Evolutionary conservation across 2,329 filamentous ascomycete species (phyloP), one percentile per base, ranked within the genome.

Genomic region (Hymenoscyphus occultus): DNA sequence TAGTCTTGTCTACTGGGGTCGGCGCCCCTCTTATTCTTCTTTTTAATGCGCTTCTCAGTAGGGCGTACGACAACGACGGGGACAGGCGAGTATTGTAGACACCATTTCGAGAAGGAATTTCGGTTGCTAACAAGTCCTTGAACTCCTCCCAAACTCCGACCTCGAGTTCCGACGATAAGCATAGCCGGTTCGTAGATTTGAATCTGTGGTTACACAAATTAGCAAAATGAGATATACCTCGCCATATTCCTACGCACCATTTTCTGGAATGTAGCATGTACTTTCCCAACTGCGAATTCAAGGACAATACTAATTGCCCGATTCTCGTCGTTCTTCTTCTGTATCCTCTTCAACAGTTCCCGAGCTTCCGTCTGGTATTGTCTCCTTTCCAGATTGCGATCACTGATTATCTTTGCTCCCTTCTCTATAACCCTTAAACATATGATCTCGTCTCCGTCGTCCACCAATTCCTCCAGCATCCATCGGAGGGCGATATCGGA

Each of bases 401-500:
- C 86, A 64, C 81, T 85, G 48, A 85, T 84, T 68, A 90, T 84
- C 69, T 85, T 86, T 61, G 86, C 85, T 72, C 90, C 87, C 74
- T 89, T 90, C 71, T 91, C 89, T 31, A 92, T 84, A 1, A 90
- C 89, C 63, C 88, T 80, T 60, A 92, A 77, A 75, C 89, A 92
- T 39, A 92, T 87, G 64, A 92, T 87, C 75, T 91, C 88, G 71
- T 92, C 89, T 3, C 89, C 89, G 75, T 91, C 89, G 71, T 91
- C 89, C n/a, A 91, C 88, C 62, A 92, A 78, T 75, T 91, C 89
- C 71, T 91, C 88, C 61, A 92, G 83, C 68, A 91, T 82, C 88
- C 89, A 92, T 74, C 90, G 86, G 7, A 92, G 79, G 5, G 89
- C 89, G 75, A 89, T 90, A 62, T 91, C 87, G 1, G 87, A 90